These are phyloP conservation scores for Stachybotrys elegans DNA, from an alignment of 2,329 filamentous ascomycete genomes.

Conservation along the genomic window DNA sequence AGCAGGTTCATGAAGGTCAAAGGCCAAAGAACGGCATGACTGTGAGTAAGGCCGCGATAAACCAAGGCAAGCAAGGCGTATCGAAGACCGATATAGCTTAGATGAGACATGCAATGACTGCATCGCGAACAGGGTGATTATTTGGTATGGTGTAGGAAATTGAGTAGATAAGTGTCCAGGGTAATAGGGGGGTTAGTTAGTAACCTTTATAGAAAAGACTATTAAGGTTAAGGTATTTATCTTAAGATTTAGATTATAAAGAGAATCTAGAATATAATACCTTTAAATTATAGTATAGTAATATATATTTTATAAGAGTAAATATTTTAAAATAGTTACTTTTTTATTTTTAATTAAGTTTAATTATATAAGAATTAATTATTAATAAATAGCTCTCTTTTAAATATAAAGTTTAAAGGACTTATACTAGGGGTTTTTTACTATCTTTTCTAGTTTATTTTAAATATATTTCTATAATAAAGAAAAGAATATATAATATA, in stretches of 20 bases:
- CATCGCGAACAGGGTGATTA: not conserved
- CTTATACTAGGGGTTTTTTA: too few species aligned
- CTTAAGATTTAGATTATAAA: not conserved
- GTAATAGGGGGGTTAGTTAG: not conserved
- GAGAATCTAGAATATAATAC: not conserved
- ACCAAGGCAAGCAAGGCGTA: not conserved
- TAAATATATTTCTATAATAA: too few species aligned
- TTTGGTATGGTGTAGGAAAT: too few species aligned
- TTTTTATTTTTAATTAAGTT: not conserved
- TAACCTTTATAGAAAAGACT: not conserved
- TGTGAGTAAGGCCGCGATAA: conserved; percentile 10
- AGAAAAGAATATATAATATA: too few species aligned
- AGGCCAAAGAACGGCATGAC: conserved; percentile 43
- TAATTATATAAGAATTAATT: not conserved
- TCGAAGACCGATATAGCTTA: not conserved
- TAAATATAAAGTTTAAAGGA: too few species aligned
- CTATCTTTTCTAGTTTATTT: too few species aligned
- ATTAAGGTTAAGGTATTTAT: not conserved
- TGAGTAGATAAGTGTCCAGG: not conserved
- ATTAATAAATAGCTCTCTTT: not conserved
- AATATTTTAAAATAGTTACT: too few species aligned
- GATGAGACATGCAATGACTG: not conserved
- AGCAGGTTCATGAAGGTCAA: conserved; percentile 60
- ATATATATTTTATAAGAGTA: not conserved
- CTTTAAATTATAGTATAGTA: not conserved